Conservation (phyloP, 2,329 filamentous ascomycete genomes). For the Hypoxylon sp. region DNA sequence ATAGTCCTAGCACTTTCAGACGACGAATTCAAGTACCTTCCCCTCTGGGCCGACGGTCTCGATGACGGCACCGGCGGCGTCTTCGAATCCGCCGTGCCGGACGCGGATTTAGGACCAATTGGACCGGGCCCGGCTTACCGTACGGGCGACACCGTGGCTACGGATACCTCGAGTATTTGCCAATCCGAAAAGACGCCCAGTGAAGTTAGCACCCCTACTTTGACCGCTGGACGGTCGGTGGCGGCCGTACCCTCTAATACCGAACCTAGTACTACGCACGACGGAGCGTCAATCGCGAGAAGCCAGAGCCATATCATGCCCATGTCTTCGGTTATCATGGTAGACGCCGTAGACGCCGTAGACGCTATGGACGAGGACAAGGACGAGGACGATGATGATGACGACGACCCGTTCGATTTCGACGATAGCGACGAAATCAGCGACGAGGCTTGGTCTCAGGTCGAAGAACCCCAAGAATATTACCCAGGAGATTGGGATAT, state of each 20-base stretch:
- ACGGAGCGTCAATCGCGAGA: slow-evolving; percentile 1
- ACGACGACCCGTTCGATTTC: slow-evolving; percentile 20
- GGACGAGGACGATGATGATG: background rate
- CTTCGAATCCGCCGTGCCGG: slow-evolving; percentile 57
- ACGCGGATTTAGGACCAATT: slow-evolving; percentile 50
- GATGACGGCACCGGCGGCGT: slow-evolving; percentile 67
- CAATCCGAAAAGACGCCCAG: slow-evolving; percentile 34
- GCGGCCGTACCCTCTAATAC: slow-evolving; percentile 34
- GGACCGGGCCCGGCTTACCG: slow-evolving; percentile 54
- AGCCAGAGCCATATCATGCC: slow-evolving; percentile 3
- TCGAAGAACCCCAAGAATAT: slow-evolving; percentile 25
- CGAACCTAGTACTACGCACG: slow-evolving; percentile 19
- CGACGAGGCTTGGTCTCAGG: slow-evolving; percentile 40
- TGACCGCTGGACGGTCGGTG: slow-evolving; percentile 42
- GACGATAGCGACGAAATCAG: slow-evolving; percentile 27
- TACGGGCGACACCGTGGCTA: slow-evolving; percentile 51
- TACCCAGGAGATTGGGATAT: background rate
- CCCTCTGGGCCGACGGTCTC: slow-evolving; percentile 74
- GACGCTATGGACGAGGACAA: no score
- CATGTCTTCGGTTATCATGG: slow-evolving; percentile 14
- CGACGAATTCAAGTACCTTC: slow-evolving; percentile 73
- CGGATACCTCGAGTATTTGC: slow-evolving; percentile 38
- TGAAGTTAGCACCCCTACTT: slow-evolving; percentile 27
- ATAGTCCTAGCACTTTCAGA: slow-evolving; percentile 67
- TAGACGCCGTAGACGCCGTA: background rate